These are phyloP conservation scores for Pseudogymnoascus sp. DNA, from an alignment of 2,329 filamentous ascomycete species.

Conservation along the genomic window DNA sequence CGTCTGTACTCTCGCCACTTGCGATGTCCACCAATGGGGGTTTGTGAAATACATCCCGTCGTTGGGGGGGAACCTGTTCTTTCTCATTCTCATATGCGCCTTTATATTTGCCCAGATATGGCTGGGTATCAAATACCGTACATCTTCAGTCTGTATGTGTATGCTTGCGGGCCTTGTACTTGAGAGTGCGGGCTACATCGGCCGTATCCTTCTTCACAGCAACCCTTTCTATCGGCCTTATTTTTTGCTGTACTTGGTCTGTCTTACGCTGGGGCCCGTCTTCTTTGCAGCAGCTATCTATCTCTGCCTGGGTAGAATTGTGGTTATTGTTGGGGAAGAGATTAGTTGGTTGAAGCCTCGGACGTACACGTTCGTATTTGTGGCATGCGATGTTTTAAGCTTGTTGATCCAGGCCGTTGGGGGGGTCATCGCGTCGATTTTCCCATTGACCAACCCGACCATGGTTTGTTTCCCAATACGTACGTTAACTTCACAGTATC, in stretches of 20 bases:
- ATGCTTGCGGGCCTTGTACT: conserved; percentile 46
- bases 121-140: conserved; percentile 44
- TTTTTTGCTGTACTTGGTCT: conserved; percentile 50
- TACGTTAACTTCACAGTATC: not conserved
- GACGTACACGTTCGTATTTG: conserved; percentile 53
- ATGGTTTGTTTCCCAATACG: conserved; percentile 25
- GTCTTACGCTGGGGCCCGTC: conserved; percentile 50
- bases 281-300: conserved; percentile 54
- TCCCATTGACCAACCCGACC: conserved; percentile 30
- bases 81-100: conserved; percentile 45
- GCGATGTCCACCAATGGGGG: conserved; percentile 16
- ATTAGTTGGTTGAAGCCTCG: conserved; percentile 40
- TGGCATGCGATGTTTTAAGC: conserved; percentile 52
- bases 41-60: conserved; percentile 42
- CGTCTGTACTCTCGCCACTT: conserved; percentile 18
- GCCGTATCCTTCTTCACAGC: conserved; percentile 45
- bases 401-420: conserved; percentile 53
- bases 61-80: conserved; percentile 46
- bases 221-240: conserved; percentile 44
- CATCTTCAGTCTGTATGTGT: conserved; percentile 48
- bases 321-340: conserved; percentile 45
- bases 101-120: conserved; percentile 42
- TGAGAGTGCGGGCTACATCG: conserved; percentile 52
- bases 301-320: conserved; percentile 50
- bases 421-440: conserved; percentile 49